Conservation (phyloP, 768 basidiomycete species). For the Thelephora ganbajun region DNA sequence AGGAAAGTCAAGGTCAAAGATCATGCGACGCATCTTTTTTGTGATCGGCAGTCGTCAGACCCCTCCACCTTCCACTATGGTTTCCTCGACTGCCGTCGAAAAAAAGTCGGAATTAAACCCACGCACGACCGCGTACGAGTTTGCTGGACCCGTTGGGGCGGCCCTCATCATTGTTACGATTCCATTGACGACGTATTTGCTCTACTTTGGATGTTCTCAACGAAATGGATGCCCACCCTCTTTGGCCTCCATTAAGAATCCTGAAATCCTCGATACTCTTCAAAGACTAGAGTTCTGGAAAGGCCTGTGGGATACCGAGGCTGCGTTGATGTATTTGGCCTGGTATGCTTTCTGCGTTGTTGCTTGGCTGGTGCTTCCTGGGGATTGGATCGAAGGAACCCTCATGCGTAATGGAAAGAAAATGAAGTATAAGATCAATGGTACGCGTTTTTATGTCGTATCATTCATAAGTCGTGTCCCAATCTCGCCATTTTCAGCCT, state of each 20-base stretch:
- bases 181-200: conserved; percentile 54
- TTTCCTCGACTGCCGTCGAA: background rate
- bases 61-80: too few relatives aligned
- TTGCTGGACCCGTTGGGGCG: conserved; percentile 72
- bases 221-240: conserved; percentile 58
- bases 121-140: conserved; percentile 62
- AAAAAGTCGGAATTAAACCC: conserved; percentile 30
- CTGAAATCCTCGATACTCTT: conserved; percentile 32
- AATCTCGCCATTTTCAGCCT: conserved; percentile 33
- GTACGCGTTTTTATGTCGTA: conserved; percentile 28
- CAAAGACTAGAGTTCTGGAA: conserved; percentile 49
- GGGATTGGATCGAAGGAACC: conserved; percentile 24
- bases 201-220: conserved; percentile 63
- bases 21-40: too few relatives aligned
- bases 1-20: too few relatives aligned
- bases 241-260: conserved; percentile 20
- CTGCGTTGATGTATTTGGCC: conserved; percentile 57
- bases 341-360: conserved; percentile 88
- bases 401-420: conserved; percentile 61
- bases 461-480: background rate
- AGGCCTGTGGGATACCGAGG: conserved; percentile 72
- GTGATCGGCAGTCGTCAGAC: too few relatives aligned
- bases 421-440: conserved; percentile 90
- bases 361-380: conserved; percentile 70
- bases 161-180: conserved; percentile 55